Percentiles rank a stretch among this genome's conserved stretches.
phyloP scores from a whole-genome alignment of 345 rosid species.

The Erodium maritimum region DNA sequence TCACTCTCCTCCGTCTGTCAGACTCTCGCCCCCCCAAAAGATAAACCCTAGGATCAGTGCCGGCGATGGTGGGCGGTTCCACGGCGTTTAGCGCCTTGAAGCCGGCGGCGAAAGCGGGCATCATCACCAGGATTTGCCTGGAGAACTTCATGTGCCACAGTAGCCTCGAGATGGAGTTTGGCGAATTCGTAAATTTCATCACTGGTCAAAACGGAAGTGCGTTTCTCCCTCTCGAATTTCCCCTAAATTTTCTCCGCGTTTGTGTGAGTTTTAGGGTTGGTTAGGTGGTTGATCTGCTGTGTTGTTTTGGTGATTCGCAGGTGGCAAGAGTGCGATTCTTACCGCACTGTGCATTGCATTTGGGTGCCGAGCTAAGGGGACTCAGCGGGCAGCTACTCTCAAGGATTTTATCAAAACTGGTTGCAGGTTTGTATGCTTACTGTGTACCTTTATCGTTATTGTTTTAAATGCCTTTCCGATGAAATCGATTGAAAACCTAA shows the following conservation, averaged over 20 bases:
- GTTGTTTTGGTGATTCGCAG: constrained; percentile 20
- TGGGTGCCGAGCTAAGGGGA: constrained; percentile 83
- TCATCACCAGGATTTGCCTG: constrained; percentile 50
- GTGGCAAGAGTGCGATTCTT: constrained; percentile 89
- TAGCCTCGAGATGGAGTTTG: constrained; percentile 65
- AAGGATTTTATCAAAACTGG: constrained; percentile 86
- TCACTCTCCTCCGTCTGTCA: no score
- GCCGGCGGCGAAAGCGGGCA: constrained; percentile 36
- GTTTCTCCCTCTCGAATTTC: constrained; percentile 6
- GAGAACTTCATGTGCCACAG: constrained; percentile 95
- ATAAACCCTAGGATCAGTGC: no score
- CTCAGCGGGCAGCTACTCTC: constrained; percentile 68
- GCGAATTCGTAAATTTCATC: constrained; percentile 85
- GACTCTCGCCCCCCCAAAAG: no score
- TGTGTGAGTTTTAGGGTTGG: neutral
- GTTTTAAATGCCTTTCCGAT: neutral
- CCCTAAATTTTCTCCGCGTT: neutral
- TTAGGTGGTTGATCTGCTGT: neutral
- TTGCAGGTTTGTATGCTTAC: constrained; percentile 50
- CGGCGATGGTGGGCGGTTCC: no score
- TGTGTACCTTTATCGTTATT: neutral
- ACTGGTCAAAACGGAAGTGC: constrained; percentile 95
- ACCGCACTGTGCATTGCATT: constrained; percentile 88
- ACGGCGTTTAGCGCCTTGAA: no score
- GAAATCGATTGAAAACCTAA: no score